Conservation (phyloP, 352 stramenopile species). For the Globisporangium splendens region DNA sequence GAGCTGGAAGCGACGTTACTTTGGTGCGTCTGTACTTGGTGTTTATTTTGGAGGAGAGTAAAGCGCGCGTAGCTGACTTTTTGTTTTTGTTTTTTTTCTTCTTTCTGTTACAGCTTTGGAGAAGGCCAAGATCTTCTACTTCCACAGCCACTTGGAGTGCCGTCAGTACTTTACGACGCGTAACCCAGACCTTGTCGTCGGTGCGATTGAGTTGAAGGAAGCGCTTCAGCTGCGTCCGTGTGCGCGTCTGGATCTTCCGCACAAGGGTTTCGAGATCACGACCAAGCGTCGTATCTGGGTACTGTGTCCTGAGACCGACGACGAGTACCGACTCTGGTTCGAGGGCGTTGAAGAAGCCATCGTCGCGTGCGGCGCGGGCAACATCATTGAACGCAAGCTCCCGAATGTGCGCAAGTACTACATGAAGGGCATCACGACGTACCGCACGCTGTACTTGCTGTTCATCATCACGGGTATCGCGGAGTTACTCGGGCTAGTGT, state of each 20-base stretch:
- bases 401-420: slow-evolving; percentile 88
- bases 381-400: slow-evolving; percentile 85
- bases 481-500: slow-evolving; percentile 69
- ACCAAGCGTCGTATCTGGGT: slow-evolving; percentile 86
- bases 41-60: neutral
- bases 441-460: slow-evolving; percentile 75
- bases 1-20: slow-evolving; percentile 85
- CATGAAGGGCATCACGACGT: slow-evolving; percentile 83
- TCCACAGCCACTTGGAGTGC: slow-evolving; percentile 83
- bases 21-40: slow-evolving; percentile 22
- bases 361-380: slow-evolving; percentile 64
- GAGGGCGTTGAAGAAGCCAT: slow-evolving; percentile 77
- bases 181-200: slow-evolving; percentile 77
- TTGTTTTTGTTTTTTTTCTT: neutral
- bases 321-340: slow-evolving; percentile 86
- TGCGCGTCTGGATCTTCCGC: slow-evolving; percentile 71
- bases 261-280: slow-evolving; percentile 76
- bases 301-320: slow-evolving; percentile 78
- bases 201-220: slow-evolving; percentile 81
- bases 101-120: slow-evolving; percentile 40
- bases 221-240: slow-evolving; percentile 76
- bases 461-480: slow-evolving; percentile 70
- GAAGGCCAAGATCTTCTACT: slow-evolving; percentile 89
- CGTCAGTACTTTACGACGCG: slow-evolving; percentile 86
- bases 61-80: neutral